Base-by-base conservation (phyloP, 768 basidiomycete genomes). In the Pleurotus tuber-regium region DNA sequence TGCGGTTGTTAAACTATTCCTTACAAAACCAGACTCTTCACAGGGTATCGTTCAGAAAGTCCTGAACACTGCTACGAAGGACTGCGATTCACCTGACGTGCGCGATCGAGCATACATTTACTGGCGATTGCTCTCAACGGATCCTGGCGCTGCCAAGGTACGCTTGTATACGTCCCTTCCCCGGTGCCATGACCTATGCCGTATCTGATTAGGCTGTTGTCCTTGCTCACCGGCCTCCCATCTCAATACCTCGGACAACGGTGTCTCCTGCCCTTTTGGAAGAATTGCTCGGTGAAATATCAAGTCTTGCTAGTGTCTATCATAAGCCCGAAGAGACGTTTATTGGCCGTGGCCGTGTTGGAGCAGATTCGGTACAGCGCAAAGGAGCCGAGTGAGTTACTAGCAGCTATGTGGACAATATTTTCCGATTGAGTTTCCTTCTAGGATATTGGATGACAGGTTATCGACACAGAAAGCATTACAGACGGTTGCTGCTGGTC, bases 311-410 rank as follows among this genome's bases (percentile, higher is more conserved):
- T 4, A 96, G 93, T 63, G 93, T 96, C 2, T 99, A 99, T 64
- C 97, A 99, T 72, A 98, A 97, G 67, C 97, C 97, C 0, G 86
- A 85, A 29, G 91, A 93, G 64, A 98, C 97, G 0, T 99, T 99
- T 61, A 83, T 99, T 51, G 97, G 96, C 0, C 84, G 84, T 57
- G 96, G 97, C 6, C 79, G 95, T 42, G 76, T 98, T 51, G 87
- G 92, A 6, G 90, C 84, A 0, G 92, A 94, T 58, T 75, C 87
- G 4, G 74, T 95, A 58, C 81, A 83, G 56, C 74, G 77, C 59
- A 86, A 78, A 67, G 81, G 73, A 50, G 59, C 67, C 50, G 86
- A 86, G 84, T 86, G 53, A 30, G 84, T 72, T 24, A 52, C 24
- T 52, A 53, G 25, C 18, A 16, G 41, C 26, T 23, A n/a, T 24